These are phyloP conservation scores for Vigna trinervia DNA, from an alignment of 306 rosid species.

Conservation along the genomic window DNA sequence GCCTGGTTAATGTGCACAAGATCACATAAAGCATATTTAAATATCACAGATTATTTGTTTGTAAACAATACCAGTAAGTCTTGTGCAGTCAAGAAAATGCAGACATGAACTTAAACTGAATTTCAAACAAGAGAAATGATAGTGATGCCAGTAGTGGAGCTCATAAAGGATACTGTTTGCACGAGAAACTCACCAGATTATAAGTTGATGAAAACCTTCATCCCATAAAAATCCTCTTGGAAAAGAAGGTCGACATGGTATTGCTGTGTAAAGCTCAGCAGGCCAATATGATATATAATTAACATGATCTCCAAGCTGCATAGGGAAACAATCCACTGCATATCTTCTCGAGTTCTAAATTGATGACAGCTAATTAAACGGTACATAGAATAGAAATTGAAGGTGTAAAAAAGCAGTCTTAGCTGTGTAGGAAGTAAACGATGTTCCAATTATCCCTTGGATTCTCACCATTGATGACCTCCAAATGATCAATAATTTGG, in stretches of 20 bases:
- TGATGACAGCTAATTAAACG: conserved; percentile 34
- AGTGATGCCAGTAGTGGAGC: neutral
- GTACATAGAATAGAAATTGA: conserved; percentile 16
- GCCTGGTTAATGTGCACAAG: conserved; percentile 65
- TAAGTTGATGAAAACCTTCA: conserved; percentile 97
- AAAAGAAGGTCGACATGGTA: conserved; percentile 90
- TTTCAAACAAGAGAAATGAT: conserved; percentile 31
- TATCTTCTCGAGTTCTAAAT: conserved; percentile 48
- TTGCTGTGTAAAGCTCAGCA: conserved; percentile 94
- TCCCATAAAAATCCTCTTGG: conserved; percentile 99
- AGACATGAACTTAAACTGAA: conserved; percentile 25
- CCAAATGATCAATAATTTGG: too few species aligned
- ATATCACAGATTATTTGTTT: conserved; percentile 30
- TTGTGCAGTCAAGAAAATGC: conserved; percentile 35
- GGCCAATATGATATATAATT: conserved; percentile 82
- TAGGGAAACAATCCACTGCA: conserved; percentile 50
- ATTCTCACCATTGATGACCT: too few species aligned
- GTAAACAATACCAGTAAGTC: conserved; percentile 19
- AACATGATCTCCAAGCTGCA: conserved; percentile 63
- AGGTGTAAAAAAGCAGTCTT: neutral
- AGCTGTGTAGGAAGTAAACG: too few species aligned
- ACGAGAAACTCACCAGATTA: conserved; percentile 72
- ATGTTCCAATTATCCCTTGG: too few species aligned
- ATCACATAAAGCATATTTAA: conserved; percentile 25
- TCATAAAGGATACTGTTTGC: conserved; percentile 21